phyloP scores from a whole-genome alignment of 345 rosid genomes.

The Eucalyptus viminalis region DNA sequence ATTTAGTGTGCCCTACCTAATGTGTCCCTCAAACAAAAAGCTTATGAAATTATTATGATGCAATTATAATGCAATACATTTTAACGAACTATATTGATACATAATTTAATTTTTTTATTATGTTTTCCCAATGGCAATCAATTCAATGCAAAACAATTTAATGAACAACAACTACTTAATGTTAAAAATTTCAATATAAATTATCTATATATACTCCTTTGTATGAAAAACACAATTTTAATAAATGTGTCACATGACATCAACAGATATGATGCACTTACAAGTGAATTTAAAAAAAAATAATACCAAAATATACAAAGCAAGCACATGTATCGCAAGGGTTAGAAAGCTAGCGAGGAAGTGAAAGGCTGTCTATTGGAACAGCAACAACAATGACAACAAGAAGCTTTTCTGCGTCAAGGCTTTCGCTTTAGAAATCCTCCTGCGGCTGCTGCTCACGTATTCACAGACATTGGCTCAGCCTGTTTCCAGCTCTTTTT shows the following conservation, averaged over 20 bases:
- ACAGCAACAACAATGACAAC: neutral
- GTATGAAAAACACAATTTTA: neutral
- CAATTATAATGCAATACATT: neutral
- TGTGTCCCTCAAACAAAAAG: neutral
- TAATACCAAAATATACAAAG: neutral
- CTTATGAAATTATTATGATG: neutral
- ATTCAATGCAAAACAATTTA: neutral
- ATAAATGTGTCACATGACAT: neutral
- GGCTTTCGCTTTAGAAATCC: too few relatives aligned
- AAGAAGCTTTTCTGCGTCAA: too few relatives aligned
- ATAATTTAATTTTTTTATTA: too few relatives aligned
- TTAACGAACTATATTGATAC: too few relatives aligned
- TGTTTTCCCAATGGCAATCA: neutral
- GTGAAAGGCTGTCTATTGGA: neutral
- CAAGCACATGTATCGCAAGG: neutral
- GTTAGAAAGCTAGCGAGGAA: too few relatives aligned
- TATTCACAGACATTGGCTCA: too few relatives aligned
- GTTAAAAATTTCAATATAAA: neutral
- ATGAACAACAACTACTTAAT: neutral
- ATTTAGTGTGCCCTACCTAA: neutral
- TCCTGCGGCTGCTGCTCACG: too few relatives aligned
- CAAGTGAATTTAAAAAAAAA: neutral
- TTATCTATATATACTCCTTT: neutral
- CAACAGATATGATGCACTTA: neutral
- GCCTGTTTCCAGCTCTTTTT: too few relatives aligned